Base-by-base conservation (phyloP, 2,329 filamentous ascomycete species). In the Colletotrichum musae region DNA sequence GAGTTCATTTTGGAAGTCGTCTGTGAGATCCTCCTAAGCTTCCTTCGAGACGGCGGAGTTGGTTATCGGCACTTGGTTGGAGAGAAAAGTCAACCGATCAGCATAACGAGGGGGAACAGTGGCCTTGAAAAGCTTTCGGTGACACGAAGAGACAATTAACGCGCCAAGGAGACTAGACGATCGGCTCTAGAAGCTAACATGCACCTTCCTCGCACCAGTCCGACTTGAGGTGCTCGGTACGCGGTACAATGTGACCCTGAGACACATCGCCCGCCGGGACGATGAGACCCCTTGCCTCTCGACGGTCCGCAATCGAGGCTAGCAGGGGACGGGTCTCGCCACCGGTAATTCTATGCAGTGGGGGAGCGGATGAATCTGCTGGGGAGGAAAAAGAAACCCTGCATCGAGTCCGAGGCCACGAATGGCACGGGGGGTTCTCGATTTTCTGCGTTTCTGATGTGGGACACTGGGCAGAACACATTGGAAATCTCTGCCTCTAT, bases 151-250 rank as follows among this genome's bases (percentile, higher is more conserved):
- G 21, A 36, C 16, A 57, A 24, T 36, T 6, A 13, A 26, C 21
- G 18, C 13, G 66, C 66, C 66, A 69, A 69, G 61, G 56, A 16
- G 15, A 56, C 61, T 51, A 50, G 41, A 21, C 43, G 61, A 69
- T 60, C 48, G 54, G 48, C 61, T 15, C 47, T 24, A 6, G n/a
- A 36, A 28, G 16, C 48, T 53, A 60, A 45, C 21, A 65, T 66
- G 66, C 66, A 66, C 21, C 36, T 52, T 43, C 54, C 56, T 69
- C 61, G 61, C 61, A 43, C 61, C 66, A 69, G 24, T 59, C 66
- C 61, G 32, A 32, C 66, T 66, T 45, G 7, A 60, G 66, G 13
- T 68, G 43, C 43, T 68, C 64, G 58, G 64, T 68, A 63, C 64
- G 64, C 39, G 21, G 52, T 66, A 43, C 54, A 48, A 69, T 60